These are phyloP conservation scores for Purshia tridentata DNA, from an alignment of 306 rosid species.

Conservation along the genomic window DNA sequence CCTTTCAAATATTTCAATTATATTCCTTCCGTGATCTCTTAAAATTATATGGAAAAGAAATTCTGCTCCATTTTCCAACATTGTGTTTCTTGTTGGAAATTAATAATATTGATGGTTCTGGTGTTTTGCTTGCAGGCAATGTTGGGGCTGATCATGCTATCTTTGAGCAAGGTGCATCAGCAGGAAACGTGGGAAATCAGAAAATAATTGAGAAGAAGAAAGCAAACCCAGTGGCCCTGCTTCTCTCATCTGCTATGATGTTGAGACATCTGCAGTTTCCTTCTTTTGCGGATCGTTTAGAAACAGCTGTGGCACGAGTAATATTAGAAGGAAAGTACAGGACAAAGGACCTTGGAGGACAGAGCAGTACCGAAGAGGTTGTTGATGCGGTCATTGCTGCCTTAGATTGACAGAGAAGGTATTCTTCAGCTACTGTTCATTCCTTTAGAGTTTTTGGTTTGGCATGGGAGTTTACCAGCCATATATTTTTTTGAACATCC, in stretches of 20 bases:
- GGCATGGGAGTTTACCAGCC: conserved; percentile 5
- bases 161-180: conserved; percentile 93
- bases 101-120: background rate
- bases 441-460: conserved; percentile 9
- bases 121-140: conserved; percentile 53
- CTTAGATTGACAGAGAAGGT: conserved; percentile 40
- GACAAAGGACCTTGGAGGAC: conserved; percentile 81
- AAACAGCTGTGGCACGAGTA: conserved; percentile 61
- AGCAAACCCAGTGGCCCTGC: conserved; percentile 83
- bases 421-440: background rate
- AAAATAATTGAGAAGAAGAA: conserved; percentile 48
- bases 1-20: background rate
- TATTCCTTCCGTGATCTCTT: background rate
- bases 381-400: conserved; percentile 62
- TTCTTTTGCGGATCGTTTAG: conserved; percentile 72
- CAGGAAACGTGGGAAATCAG: conserved; percentile 77
- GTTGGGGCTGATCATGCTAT: conserved; percentile 79
- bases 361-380: conserved; percentile 75
- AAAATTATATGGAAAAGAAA: background rate
- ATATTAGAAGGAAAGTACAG: conserved; percentile 53
- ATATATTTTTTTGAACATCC: background rate
- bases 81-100: background rate
- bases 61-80: background rate
- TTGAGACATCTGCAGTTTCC: conserved; percentile 87
- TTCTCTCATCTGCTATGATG: conserved; percentile 90